Evolutionary conservation across 1,139 yeast genomes (phyloP).

Genomic region (Scheffersomyces parashehatae): DNA sequence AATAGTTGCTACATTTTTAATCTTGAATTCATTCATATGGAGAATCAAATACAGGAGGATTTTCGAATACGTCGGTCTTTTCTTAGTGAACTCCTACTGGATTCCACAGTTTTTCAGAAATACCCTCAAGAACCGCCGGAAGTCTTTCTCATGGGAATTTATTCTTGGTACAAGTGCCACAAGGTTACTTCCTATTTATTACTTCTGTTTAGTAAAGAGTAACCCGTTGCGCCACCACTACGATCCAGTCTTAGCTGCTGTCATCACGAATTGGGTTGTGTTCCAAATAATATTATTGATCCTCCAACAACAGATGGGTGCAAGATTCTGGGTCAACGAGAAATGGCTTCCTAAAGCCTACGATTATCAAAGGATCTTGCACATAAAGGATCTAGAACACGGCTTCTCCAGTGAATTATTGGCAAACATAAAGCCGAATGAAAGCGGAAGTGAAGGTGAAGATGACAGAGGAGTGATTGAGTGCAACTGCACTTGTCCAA

Average conservation of each 20-base stretch:
- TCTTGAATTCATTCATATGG: slow-evolving; percentile 65
- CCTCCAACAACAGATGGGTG: slow-evolving; percentile 68
- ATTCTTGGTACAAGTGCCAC: slow-evolving; percentile 64
- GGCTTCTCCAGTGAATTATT: slow-evolving; percentile 38
- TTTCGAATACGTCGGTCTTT: slow-evolving; percentile 57
- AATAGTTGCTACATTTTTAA: slow-evolving; percentile 58
- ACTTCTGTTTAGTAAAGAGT: slow-evolving; percentile 49
- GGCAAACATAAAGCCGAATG: slow-evolving; percentile 26
- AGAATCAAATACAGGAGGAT: slow-evolving; percentile 53
- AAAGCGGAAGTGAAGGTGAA: slow-evolving; percentile 19
- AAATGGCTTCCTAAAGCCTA: slow-evolving; percentile 75
- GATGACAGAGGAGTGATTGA: slow-evolving; percentile 25
- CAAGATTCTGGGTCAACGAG: slow-evolving; percentile 82
- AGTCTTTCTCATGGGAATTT: slow-evolving; percentile 69
- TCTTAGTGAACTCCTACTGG: slow-evolving; percentile 74
- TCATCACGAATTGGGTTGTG: slow-evolving; percentile 52
- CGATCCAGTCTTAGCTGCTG: slow-evolving; percentile 49
- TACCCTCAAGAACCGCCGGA: slow-evolving; percentile 68
- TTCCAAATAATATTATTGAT: slow-evolving; percentile 57
- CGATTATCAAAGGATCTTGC: slow-evolving; percentile 72
- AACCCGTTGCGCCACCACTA: slow-evolving; percentile 57
- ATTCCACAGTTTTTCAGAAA: slow-evolving; percentile 87
- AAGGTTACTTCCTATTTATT: slow-evolving; percentile 64
- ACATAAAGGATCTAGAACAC: slow-evolving; percentile 60
- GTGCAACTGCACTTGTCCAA: slow-evolving; percentile 69